Evolutionary conservation across 2,329 filamentous ascomycete genomes (phyloP).

Genomic region (Diatrype stigma): DNA sequence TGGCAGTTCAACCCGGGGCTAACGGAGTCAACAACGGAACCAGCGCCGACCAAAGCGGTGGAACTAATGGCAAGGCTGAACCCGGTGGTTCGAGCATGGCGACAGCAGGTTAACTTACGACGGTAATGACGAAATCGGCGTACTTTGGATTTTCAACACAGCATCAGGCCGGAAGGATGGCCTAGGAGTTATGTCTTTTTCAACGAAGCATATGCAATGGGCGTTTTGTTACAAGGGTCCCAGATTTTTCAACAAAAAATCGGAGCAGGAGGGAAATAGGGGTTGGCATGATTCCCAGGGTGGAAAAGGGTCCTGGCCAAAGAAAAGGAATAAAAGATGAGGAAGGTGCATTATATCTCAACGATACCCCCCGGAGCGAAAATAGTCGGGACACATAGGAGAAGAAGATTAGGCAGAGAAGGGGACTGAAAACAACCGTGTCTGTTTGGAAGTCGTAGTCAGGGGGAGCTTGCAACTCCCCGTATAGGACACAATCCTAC

Average conservation of each 20-base stretch:
- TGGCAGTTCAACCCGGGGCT: conserved; percentile 27
- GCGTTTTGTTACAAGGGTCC: conserved; percentile 23
- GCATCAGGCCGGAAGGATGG: conserved; percentile 19
- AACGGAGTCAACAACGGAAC: conserved; percentile 23
- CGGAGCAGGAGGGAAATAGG: conserved; percentile 20
- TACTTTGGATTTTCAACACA: conserved; percentile 30
- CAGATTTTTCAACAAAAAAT: conserved; percentile 32
- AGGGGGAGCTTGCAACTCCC: too few species aligned
- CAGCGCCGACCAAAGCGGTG: conserved; percentile 18
- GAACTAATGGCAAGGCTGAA: conserved; percentile 12
- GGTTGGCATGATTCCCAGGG: conserved; percentile 1
- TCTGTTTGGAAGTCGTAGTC: too few species aligned
- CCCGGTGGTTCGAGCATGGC: neutral
- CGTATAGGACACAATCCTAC: too few species aligned
- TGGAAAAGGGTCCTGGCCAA: conserved; percentile 1
- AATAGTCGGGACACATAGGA: conserved; percentile 8
- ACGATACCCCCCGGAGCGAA: conserved; percentile 1
- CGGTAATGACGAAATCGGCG: conserved; percentile 22
- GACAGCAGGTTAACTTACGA: conserved; percentile 9
- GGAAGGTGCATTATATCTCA: conserved; percentile 1
- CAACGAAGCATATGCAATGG: conserved; percentile 31
- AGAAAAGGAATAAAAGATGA: conserved; percentile 9
- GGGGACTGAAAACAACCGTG: too few species aligned
- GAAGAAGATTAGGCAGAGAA: too few species aligned
- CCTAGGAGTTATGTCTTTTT: conserved; percentile 21